phyloP scores from a whole-genome alignment of 2,329 filamentous ascomycete species.

The Sclerotinia subarctica region DNA sequence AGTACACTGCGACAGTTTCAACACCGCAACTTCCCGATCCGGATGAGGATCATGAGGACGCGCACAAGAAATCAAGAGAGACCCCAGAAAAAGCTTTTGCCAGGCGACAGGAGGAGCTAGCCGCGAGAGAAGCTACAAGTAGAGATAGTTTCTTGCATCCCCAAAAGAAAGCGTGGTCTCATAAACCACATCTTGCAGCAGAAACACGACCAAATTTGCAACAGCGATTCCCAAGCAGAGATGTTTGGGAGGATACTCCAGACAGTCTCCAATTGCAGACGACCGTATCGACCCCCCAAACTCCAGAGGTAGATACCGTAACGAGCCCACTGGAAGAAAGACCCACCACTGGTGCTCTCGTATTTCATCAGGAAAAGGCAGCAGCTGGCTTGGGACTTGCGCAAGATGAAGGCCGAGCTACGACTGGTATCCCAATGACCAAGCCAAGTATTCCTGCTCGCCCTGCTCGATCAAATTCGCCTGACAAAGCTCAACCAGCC shows the following conservation, averaged over 20 bases:
- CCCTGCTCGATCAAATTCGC: slow-evolving; percentile 43
- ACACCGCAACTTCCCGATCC: slow-evolving; percentile 62
- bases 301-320: slow-evolving; percentile 42
- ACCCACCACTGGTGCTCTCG: slow-evolving; percentile 36
- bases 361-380: slow-evolving; percentile 34
- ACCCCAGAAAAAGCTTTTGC: slow-evolving; percentile 65
- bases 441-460: slow-evolving; percentile 58
- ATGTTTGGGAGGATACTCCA: slow-evolving; percentile 92
- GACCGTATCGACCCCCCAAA: slow-evolving; percentile 59
- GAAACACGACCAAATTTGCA: slow-evolving; percentile 55
- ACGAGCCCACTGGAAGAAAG: slow-evolving; percentile 44
- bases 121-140: slow-evolving; percentile 51
- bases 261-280: slow-evolving; percentile 79
- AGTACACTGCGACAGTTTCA: slow-evolving; percentile 76
- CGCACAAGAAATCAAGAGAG: slow-evolving; percentile 14
- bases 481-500: slow-evolving; percentile 35
- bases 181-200: slow-evolving; percentile 50
- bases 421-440: slow-evolving; percentile 46
- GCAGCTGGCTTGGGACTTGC: slow-evolving; percentile 28
- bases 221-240: slow-evolving; percentile 82
- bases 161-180: slow-evolving; percentile 49
- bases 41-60: slow-evolving; percentile 41
- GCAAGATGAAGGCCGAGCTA: slow-evolving; percentile 30
- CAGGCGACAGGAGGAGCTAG: slow-evolving; percentile 62
- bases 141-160: slow-evolving; percentile 53